phyloP scores from a whole-genome alignment of 2,329 filamentous ascomycete genomes.

The Colletotrichum sp. region DNA sequence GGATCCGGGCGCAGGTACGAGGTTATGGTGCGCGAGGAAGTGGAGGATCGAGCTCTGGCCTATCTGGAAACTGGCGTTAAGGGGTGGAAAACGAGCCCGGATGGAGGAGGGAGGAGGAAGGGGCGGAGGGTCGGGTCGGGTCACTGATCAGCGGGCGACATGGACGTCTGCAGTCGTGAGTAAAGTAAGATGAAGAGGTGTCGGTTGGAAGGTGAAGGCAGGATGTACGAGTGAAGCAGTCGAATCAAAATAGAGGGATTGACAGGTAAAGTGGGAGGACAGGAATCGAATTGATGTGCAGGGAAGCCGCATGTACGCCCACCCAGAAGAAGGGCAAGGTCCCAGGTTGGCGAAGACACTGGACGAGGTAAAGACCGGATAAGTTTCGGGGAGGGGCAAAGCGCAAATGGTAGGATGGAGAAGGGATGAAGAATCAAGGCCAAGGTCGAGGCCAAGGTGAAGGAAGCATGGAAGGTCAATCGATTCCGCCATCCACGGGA shows the following conservation, averaged over 20 bases:
- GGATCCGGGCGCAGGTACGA: neutral
- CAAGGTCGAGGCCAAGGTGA: neutral
- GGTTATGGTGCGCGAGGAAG: neutral
- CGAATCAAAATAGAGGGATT: neutral
- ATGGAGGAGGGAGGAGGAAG: neutral
- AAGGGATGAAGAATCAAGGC: neutral
- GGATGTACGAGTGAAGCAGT: neutral
- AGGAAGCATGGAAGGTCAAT: neutral
- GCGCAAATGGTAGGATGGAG: neutral
- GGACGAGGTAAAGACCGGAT: neutral
- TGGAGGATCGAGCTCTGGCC: neutral
- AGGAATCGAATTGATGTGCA: neutral
- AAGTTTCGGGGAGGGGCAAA: neutral
- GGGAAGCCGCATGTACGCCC: neutral
- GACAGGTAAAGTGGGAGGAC: neutral
- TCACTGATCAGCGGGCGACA: conserved; percentile 5
- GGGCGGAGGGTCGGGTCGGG: neutral
- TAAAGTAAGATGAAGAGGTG: neutral
- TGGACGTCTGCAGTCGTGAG: neutral
- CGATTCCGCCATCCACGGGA: neutral
- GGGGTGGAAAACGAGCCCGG: neutral
- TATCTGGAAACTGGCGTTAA: neutral
- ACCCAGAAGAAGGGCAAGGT: neutral
- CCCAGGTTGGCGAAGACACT: neutral
- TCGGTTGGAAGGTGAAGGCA: neutral